Percentiles rank a stretch among this genome's conserved stretches.
phyloP scores from a whole-genome alignment of 1,284 basidiomycete species.

The Apiotrichum akiyoshidainum region DNA sequence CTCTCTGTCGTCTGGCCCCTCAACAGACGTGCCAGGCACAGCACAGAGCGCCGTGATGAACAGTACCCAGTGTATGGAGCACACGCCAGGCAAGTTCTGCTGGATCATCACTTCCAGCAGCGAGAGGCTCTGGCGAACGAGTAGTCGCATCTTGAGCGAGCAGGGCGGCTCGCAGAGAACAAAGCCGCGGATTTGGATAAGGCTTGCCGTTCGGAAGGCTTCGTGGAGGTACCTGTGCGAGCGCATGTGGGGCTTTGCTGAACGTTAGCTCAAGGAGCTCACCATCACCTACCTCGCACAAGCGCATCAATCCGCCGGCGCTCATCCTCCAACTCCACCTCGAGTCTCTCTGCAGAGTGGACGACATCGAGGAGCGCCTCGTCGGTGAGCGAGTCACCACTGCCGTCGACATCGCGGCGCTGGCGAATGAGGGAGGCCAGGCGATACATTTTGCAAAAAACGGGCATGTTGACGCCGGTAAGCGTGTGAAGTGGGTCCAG shows the following conservation, averaged over 20 bases:
- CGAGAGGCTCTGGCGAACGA: constrained; percentile 32
- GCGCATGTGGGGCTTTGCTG: constrained; percentile 30
- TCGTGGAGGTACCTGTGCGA: constrained; percentile 40
- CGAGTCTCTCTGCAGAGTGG: constrained; percentile 26
- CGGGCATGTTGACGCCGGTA: constrained; percentile 31
- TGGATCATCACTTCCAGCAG: constrained; percentile 39
- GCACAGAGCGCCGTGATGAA: constrained; percentile 34
- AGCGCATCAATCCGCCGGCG: constrained; percentile 32
- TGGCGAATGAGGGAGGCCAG: constrained; percentile 26
- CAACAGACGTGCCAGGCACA: constrained; percentile 15
- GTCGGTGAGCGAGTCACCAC: constrained; percentile 24
- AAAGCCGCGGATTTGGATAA: constrained; percentile 30
- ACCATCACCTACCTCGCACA: constrained; percentile 21
- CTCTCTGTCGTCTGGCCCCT: constrained; percentile 28
- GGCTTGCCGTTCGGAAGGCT: constrained; percentile 33
- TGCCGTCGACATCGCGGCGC: constrained; percentile 12
- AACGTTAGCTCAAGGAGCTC: background rate
- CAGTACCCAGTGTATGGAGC: constrained; percentile 37
- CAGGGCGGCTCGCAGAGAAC: constrained; percentile 33
- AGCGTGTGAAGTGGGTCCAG: constrained; percentile 27
- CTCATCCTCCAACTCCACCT: constrained; percentile 29
- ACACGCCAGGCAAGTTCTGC: constrained; percentile 32
- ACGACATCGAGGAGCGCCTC: constrained; percentile 31
- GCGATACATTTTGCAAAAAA: constrained; percentile 33
- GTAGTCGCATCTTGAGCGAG: constrained; percentile 28